Percentiles rank a stretch among this genome's conserved stretches.
Conservation (phyloP, 2,329 filamentous ascomycete genomes). For the Calonectria honghensis region DNA sequence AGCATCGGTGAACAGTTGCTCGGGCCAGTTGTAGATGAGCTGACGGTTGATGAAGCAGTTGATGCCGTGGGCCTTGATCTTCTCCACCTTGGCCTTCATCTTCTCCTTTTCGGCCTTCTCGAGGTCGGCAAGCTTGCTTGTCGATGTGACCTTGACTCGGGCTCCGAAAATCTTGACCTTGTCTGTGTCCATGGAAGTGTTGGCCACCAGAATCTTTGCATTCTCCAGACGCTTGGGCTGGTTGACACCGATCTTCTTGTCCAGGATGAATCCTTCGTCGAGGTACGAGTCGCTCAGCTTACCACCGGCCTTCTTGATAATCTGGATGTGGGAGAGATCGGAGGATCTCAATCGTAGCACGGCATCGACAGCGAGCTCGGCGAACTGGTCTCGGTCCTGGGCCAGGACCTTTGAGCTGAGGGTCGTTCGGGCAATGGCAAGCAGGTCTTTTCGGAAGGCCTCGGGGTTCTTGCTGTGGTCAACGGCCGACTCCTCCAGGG, state of each 20-base stretch:
- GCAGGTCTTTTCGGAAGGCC: slow-evolving; percentile 91
- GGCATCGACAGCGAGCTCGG: slow-evolving; percentile 91
- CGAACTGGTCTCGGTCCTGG: slow-evolving; percentile 95
- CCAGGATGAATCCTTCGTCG: slow-evolving; percentile 97
- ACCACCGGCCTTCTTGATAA: slow-evolving; percentile 99
- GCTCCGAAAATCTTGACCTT: slow-evolving; percentile 99
- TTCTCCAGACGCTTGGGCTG: slow-evolving; percentile 98
- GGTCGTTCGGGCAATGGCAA: slow-evolving; percentile 94
- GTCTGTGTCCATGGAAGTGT: slow-evolving; percentile 99
- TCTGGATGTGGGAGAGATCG: slow-evolving; percentile 97
- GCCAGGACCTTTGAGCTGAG: slow-evolving; percentile 97
- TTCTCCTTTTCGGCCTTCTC: slow-evolving; percentile 99
- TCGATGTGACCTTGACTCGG: slow-evolving; percentile 95
- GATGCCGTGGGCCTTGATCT: slow-evolving; percentile 98
- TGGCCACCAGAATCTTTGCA: slow-evolving; percentile 97
- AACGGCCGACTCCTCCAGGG: slow-evolving; percentile 88
- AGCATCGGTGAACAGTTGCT: slow-evolving; percentile 98
- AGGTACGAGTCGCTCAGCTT: slow-evolving; percentile 98
- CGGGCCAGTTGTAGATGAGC: slow-evolving; percentile 99
- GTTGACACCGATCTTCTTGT: slow-evolving; percentile 99
- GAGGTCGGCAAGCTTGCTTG: slow-evolving; percentile 96
- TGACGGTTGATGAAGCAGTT: slow-evolving; percentile 99
- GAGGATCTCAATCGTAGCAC: slow-evolving; percentile 92
- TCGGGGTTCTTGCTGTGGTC: slow-evolving; percentile 90
- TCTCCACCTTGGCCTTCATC: slow-evolving; percentile 99